These are phyloP conservation scores for Cardamine occulta DNA, from an alignment of 345 rosid genomes.

Conservation along the genomic window DNA sequence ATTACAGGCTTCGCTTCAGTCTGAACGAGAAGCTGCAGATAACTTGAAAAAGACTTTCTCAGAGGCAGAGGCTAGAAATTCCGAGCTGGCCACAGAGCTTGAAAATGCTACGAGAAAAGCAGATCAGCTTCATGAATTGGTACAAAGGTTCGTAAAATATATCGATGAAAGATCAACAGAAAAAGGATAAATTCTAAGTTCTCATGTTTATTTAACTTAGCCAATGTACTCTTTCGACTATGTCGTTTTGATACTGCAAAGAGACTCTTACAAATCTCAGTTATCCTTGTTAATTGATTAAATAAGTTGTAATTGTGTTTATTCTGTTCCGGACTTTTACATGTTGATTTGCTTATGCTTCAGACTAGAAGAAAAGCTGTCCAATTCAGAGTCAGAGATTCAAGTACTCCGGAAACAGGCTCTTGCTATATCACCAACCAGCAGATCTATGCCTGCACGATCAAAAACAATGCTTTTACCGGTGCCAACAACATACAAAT, in stretches of 20 bases:
- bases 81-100: slow-evolving; percentile 75
- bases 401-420: slow-evolving; percentile 99
- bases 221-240: slow-evolving; percentile 14
- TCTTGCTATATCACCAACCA: slow-evolving; percentile 89
- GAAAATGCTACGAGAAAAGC: slow-evolving; percentile 73
- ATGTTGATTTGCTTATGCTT: slow-evolving; percentile 37
- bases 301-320: not conserved
- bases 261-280: slow-evolving; percentile 12
- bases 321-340: slow-evolving; percentile 20
- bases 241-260: slow-evolving; percentile 9
- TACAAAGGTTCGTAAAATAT: slow-evolving; percentile 79
- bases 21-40: slow-evolving; percentile 70
- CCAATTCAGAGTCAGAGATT: slow-evolving; percentile 95
- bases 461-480: slow-evolving; percentile 71
- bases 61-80: slow-evolving; percentile 68
- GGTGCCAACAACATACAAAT: slow-evolving; percentile 48
- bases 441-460: slow-evolving; percentile 69
- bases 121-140: slow-evolving; percentile 93
- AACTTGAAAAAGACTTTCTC: slow-evolving; percentile 61
- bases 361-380: slow-evolving; percentile 95
- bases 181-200: not conserved
- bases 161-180: slow-evolving; percentile 3
- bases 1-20: slow-evolving; percentile 65
- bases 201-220: slow-evolving; percentile 15
- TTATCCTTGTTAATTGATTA: slow-evolving; percentile 14